Evolutionary conservation across 192 early-diverging fungal species (phyloP), one percentile per base, ranked within the genome.

Genomic region (Rhizophagus sp.): DNA sequence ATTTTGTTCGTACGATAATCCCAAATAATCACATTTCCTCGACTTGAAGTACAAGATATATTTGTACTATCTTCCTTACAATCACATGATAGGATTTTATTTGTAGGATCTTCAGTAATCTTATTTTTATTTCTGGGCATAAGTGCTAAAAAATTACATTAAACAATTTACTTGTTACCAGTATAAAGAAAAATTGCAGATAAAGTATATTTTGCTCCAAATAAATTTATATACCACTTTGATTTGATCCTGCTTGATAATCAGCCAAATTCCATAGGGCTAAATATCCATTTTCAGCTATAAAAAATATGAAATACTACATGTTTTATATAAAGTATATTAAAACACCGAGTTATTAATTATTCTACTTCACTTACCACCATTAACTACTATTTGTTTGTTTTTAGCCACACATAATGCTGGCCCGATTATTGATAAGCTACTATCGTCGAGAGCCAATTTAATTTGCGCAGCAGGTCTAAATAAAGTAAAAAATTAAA

Each of bases 1-100:
- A 41, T 22, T 15, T 41, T 70, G 33, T 41, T 70, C 10, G 30
- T 70, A 70, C 68, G 33, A 70, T 70, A 70, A 70, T 70, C 68
- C 33, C 68, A 70, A 44, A 70, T 70, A 19, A 39, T 70, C 34
- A 70, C 22, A 41, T 70, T 22, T 22, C 68, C 68, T 70, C 19
- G 22, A n/a, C 36, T 41, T 36, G 68, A 39, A 41, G 68, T 70
- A 19, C 68, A 41, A 2, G 33, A 70, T 39, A 70, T 9, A 33
- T 41, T 36, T 36, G 22, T 70, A 41, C 34, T 70, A 22, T 39
- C 36, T 41, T 33, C 36, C 6, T n/a, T 70, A 24, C 15, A 41
- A 70, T 70, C 68, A 70, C 30, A 33, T 9, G 68, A 33, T 36
- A 41, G 17, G 22, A 70, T 70, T 41, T 44, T 70, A 22, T 70